Conservation (phyloP, 192 early-diverging fungal species). For the Obelidium mucronatum region DNA sequence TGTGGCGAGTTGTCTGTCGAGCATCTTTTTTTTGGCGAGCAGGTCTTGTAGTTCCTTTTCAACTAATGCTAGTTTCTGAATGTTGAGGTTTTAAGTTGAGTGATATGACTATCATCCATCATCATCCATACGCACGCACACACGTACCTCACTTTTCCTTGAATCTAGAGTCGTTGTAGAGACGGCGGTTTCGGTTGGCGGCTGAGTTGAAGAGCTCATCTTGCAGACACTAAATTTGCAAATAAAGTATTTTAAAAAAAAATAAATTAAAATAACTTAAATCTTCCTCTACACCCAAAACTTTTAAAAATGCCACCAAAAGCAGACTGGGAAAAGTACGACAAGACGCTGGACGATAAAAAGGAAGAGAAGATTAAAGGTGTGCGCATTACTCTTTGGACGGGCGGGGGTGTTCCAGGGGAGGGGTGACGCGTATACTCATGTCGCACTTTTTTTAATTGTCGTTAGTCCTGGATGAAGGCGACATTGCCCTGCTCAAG, state of each 20-base stretch:
- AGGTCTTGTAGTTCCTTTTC: constrained; percentile 25
- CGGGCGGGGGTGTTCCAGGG: neutral
- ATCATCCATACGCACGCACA: neutral
- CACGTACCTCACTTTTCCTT: constrained; percentile 21
- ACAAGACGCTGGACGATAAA: constrained; percentile 79
- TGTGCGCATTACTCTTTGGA: constrained; percentile 23
- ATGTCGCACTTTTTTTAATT: neutral
- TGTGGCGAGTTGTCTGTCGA: constrained; percentile 29
- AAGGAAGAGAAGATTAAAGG: constrained; percentile 87
- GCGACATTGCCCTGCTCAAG: constrained; percentile 90
- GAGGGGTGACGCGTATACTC: constrained; percentile 11
- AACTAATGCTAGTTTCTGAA: neutral
- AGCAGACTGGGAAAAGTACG: constrained; percentile 97
- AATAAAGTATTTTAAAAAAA: constrained; percentile 8
- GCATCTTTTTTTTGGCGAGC: constrained; percentile 33
- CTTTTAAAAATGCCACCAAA: constrained; percentile 79
- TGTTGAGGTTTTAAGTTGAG: neutral
- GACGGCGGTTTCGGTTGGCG: neutral
- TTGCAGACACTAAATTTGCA: neutral
- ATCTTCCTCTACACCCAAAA: neutral
- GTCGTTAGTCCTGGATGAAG: constrained; percentile 80
- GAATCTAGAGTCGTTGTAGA: constrained; percentile 4
- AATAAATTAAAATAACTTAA: neutral
- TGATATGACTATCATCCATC: neutral
- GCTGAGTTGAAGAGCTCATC: neutral